Evolutionary conservation across 331 rosid genomes (phyloP).

Genomic region (Telfairia occidentalis): DNA sequence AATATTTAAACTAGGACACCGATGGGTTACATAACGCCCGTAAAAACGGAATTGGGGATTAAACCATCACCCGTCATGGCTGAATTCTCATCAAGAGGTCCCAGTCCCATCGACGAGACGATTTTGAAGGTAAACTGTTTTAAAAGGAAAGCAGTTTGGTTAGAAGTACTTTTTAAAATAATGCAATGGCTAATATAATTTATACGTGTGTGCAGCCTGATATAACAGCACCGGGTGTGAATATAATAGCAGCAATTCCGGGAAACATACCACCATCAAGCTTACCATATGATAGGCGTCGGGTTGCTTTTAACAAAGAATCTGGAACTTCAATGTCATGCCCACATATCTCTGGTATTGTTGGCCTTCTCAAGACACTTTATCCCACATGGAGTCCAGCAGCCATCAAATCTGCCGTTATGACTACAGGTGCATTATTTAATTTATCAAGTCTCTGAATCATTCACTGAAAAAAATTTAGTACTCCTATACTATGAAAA

Average conservation of each 20-base stretch:
- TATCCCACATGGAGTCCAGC: conserved; percentile 67
- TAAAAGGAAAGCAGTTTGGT: not conserved
- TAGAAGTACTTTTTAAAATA: too few species aligned
- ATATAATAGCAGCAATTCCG: conserved; percentile 42
- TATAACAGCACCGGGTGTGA: conserved; percentile 64
- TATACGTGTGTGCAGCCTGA: too few species aligned
- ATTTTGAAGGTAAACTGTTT: conserved; percentile 56
- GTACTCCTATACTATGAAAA: too few species aligned
- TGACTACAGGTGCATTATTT: conserved; percentile 64
- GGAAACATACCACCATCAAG: conserved; percentile 21
- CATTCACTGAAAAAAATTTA: too few species aligned
- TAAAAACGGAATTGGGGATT: conserved; percentile 23
- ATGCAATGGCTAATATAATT: too few species aligned
- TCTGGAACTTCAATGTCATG: conserved; percentile 79
- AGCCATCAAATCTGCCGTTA: conserved; percentile 65
- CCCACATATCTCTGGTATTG: conserved; percentile 65
- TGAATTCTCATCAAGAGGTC: conserved; percentile 76
- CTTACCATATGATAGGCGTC: conserved; percentile 21
- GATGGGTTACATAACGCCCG: conserved; percentile 23
- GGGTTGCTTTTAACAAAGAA: conserved; percentile 13
- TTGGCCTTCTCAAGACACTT: conserved; percentile 36
- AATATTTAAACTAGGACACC: conserved; percentile 27
- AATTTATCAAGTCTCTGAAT: too few species aligned
- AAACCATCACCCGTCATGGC: conserved; percentile 67
- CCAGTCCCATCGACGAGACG: conserved; percentile 34